Conservation (phyloP, 2,329 filamentous ascomycete genomes). For the Ophiosphaerella herpotricha region DNA sequence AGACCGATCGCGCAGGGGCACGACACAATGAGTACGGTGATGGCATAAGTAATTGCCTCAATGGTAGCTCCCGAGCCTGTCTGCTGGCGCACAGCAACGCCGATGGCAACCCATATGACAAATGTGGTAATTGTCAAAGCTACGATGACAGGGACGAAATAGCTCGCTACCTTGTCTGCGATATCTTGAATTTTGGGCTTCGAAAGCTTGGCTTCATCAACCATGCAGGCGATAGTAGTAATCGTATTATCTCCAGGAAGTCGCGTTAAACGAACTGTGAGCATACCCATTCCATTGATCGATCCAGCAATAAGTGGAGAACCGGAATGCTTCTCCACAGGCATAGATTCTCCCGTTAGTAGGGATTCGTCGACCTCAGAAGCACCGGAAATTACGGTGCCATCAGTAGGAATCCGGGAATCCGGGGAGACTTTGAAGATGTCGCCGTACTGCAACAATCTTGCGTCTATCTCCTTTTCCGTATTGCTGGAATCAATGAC, state of each 20-base stretch:
- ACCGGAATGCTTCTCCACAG: constrained; percentile 60
- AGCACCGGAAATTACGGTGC: constrained; percentile 63
- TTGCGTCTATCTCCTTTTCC: constrained; percentile 63
- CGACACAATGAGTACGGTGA: constrained; percentile 75
- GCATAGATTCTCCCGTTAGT: constrained; percentile 72
- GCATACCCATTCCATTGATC: constrained; percentile 58
- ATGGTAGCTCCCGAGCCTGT: constrained; percentile 56
- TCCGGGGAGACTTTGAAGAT: constrained; percentile 67
- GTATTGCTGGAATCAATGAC: constrained; percentile 52
- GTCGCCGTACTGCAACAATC: constrained; percentile 73
- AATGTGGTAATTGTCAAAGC: constrained; percentile 63
- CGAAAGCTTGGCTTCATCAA: constrained; percentile 70
- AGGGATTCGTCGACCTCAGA: constrained; percentile 77
- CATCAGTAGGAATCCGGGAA: constrained; percentile 68
- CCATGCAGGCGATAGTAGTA: constrained; percentile 68
- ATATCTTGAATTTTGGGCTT: constrained; percentile 72
- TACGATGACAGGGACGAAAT: constrained; percentile 71
- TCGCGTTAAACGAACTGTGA: constrained; percentile 60
- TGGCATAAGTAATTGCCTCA: constrained; percentile 71
- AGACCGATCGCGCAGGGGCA: constrained; percentile 79
- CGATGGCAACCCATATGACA: constrained; percentile 67
- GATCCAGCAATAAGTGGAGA: constrained; percentile 67
- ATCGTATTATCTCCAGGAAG: constrained; percentile 75
- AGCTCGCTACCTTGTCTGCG: constrained; percentile 69
- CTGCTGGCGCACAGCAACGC: constrained; percentile 47